phyloP scores from a whole-genome alignment of 345 rosid species.

The Microthlaspi erraticum region DNA sequence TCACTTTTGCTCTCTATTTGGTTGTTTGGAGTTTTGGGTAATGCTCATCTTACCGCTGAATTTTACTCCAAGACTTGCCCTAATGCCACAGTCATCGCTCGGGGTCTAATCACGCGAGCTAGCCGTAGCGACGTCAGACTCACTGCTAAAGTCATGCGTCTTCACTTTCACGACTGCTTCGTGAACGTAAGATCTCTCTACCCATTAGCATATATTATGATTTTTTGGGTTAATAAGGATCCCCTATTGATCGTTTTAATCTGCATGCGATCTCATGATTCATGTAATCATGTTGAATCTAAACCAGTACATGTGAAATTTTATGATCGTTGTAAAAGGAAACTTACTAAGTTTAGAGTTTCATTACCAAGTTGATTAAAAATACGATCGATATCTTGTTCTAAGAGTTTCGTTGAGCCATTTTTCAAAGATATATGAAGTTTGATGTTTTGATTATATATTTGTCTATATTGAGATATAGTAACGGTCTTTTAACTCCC shows the following conservation, averaged over 20 bases:
- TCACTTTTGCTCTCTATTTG: slow-evolving; percentile 4
- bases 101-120: slow-evolving; percentile 36
- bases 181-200: slow-evolving; percentile 53
- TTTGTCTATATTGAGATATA: neutral
- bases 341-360: too few relatives aligned
- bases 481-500: slow-evolving; percentile 17
- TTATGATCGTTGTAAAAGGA: neutral
- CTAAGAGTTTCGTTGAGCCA: neutral
- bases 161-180: slow-evolving; percentile 66
- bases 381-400: too few relatives aligned
- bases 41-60: slow-evolving; percentile 34
- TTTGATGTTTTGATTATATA: neutral
- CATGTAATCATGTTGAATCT: neutral
- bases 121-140: slow-evolving; percentile 40
- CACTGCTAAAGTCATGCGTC: slow-evolving; percentile 51
- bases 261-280: neutral
- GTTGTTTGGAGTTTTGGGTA: slow-evolving; percentile 24
- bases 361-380: too few relatives aligned
- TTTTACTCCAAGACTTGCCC: slow-evolving; percentile 43
- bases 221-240: neutral
- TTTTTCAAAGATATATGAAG: neutral
- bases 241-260: neutral
- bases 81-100: slow-evolving; percentile 34
- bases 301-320: neutral
- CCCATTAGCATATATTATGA: slow-evolving; percentile 1